phyloP scores from a whole-genome alignment of 257 asterid genomes.

The Solanum virginianum region DNA sequence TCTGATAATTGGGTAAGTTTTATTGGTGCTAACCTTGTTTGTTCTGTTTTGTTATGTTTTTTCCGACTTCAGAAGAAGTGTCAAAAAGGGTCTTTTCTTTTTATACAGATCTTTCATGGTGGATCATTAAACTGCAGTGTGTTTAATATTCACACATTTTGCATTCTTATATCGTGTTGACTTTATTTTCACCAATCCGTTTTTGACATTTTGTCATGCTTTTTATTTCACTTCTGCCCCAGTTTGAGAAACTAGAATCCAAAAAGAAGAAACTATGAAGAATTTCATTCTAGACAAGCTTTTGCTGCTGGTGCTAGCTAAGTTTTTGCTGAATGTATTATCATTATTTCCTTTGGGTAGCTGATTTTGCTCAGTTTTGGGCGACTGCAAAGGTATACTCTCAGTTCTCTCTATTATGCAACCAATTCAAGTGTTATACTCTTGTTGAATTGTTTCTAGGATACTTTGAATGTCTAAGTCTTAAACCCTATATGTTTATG shows the following conservation, averaged over 20 bases:
- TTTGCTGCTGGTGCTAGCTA: background rate
- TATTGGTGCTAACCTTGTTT: background rate
- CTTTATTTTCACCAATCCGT: background rate
- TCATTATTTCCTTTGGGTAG: too few relatives aligned
- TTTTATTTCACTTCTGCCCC: background rate
- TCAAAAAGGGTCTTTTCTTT: background rate
- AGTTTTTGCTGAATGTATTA: too few relatives aligned
- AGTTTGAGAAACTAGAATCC: background rate
- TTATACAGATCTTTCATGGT: background rate
- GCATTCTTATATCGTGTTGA: background rate
- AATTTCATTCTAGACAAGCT: background rate
- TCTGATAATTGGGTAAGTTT: constrained; percentile 60
- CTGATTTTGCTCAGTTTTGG: too few relatives aligned
- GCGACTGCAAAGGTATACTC: too few relatives aligned
- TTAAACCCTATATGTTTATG: too few relatives aligned
- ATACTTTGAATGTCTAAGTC: too few relatives aligned
- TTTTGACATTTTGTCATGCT: background rate
- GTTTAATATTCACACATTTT: background rate
- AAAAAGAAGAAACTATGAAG: background rate
- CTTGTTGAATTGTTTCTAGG: too few relatives aligned
- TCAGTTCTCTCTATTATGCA: too few relatives aligned
- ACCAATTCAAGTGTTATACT: too few relatives aligned
- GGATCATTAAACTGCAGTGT: background rate
- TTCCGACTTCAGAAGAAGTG: background rate
- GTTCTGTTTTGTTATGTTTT: background rate